Base-by-base conservation (phyloP, 345 rosid genomes). In the Sonneratia alba region DNA sequence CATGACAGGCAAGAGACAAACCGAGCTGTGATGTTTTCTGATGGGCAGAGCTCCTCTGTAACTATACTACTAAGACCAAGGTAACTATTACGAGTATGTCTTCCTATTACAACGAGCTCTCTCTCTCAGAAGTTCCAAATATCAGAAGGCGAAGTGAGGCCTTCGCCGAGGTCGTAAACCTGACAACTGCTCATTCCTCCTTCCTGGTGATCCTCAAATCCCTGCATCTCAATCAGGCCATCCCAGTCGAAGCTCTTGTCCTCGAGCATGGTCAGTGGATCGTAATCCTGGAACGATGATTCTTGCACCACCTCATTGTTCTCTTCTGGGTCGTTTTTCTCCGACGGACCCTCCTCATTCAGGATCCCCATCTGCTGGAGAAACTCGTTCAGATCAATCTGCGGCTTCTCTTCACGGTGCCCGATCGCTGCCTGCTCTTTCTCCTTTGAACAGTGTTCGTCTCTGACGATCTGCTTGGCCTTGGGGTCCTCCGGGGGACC, bases 381-480 rank as follows among this genome's bases (percentile, higher is more conserved):
- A 69, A 90, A 92, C 92, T 92, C 99, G 37, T 85, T 89, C 19
- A 95, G 84, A 81, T 92, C 97, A 73, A 95, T 87, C 89, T 92
- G 96, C 13, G 90, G 92, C 81, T 86, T 89, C 83, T 83, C 90
- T 77, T 77, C 80, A 4, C 56, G 62, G 43, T 67, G 49, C 53
- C 55, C 78, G 67, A 49, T 64, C 69, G 53, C 73, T 16, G 57
- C 66, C 67, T 68, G 73, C 40, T 73, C 80, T 47, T 81, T 79
- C 68, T 83, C 87, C 77, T 48, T 73, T n/a, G 47, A 40, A 37
- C 57, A 37, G 51, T 14, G 27, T 34, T 77, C 76, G 51, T 74
- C 83, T 38, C 7, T 1, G 16, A 72, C 79, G 37, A 11, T 14
- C 18, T 13, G 32, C 18, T 62, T 77, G 36, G 79, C 55, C 77